phyloP scores from a whole-genome alignment of 2,329 filamentous ascomycete species.

The Phyllosticta citribraziliensis region DNA sequence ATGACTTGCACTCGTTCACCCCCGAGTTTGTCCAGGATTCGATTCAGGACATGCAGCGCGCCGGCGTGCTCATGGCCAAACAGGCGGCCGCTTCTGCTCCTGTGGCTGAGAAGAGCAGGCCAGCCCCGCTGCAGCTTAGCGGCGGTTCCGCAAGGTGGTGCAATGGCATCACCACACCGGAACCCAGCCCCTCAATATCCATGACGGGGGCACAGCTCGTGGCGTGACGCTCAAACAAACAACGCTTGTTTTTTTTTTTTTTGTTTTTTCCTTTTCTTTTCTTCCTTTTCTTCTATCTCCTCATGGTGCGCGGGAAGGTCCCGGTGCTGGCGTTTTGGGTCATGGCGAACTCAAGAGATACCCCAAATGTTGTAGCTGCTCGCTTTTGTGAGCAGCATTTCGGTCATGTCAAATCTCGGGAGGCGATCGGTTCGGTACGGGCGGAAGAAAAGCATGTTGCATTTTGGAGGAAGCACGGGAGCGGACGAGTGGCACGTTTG shows the following conservation, averaged over 20 bases:
- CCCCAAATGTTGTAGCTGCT: conserved; percentile 9
- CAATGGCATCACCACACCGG: conserved; percentile 27
- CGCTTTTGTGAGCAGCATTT: conserved; percentile 9
- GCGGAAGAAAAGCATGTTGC: neutral
- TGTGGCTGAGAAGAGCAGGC: conserved; percentile 8
- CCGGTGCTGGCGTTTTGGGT: conserved; percentile 7
- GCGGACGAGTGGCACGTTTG: neutral
- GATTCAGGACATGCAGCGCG: conserved; percentile 22
- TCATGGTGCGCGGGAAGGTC: neutral
- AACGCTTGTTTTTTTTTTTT: no score
- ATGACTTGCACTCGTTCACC: conserved; percentile 26
- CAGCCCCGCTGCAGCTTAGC: conserved; percentile 18
- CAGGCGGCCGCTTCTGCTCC: neutral
- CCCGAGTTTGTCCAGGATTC: conserved; percentile 22
- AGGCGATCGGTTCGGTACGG: neutral
- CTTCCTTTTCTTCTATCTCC: neutral
- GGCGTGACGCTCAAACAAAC: neutral
- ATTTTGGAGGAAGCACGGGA: neutral
- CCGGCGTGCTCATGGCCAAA: conserved; percentile 6
- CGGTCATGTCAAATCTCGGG: conserved; percentile 6
- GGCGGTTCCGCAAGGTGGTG: conserved; percentile 20
- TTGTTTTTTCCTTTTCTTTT: no score
- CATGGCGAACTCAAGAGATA: conserved; percentile 8
- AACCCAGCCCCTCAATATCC: conserved; percentile 24
- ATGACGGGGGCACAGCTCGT: neutral